These are phyloP conservation scores for Teratosphaeria zuluensis DNA, from an alignment of 2,329 filamentous ascomycete species.

Conservation along the genomic window DNA sequence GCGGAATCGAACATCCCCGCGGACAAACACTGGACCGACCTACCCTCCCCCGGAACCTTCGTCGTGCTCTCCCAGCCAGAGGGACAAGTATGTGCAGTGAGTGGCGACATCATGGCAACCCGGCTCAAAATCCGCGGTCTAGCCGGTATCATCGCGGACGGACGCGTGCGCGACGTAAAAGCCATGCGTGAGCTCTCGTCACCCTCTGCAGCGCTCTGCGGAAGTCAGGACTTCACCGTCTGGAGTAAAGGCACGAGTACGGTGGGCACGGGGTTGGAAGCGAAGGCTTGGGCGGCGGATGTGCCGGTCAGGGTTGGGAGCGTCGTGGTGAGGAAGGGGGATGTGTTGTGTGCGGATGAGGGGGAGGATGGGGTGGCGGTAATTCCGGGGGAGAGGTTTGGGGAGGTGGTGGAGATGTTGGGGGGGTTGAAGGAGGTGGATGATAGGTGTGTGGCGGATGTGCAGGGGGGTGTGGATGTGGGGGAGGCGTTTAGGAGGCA, in stretches of 20 bases:
- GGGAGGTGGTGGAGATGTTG: conserved; percentile 51
- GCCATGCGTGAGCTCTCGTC: conserved; percentile 39
- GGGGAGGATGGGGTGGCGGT: conserved; percentile 57
- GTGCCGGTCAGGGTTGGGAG: conserved; percentile 31
- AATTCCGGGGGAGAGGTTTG: conserved; percentile 53
- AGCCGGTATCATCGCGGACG: conserved; percentile 55
- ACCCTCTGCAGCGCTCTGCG: conserved; percentile 3
- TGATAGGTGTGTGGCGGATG: conserved; percentile 44
- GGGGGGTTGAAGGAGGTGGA: conserved; percentile 38
- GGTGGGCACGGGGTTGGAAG: conserved; percentile 48
- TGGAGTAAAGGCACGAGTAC: conserved; percentile 50
- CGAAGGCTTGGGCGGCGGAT: conserved; percentile 46
- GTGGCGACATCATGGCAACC: conserved; percentile 68
- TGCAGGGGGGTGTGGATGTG: conserved; percentile 52
- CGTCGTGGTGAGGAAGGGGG: conserved; percentile 40
- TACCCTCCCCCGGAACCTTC: conserved; percentile 49
- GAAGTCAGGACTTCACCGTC: conserved; percentile 30
- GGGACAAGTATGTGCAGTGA: conserved; percentile 57
- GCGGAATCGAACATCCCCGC: conserved; percentile 41
- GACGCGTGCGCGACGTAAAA: conserved; percentile 55
- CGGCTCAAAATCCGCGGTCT: conserved; percentile 56
- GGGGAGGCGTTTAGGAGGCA: conserved; percentile 57
- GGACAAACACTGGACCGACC: conserved; percentile 60
- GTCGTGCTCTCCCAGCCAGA: conserved; percentile 57
- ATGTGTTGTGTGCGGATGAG: conserved; percentile 61